Base-by-base conservation (phyloP, 441 rosid species). In the Populus hybrid region DNA sequence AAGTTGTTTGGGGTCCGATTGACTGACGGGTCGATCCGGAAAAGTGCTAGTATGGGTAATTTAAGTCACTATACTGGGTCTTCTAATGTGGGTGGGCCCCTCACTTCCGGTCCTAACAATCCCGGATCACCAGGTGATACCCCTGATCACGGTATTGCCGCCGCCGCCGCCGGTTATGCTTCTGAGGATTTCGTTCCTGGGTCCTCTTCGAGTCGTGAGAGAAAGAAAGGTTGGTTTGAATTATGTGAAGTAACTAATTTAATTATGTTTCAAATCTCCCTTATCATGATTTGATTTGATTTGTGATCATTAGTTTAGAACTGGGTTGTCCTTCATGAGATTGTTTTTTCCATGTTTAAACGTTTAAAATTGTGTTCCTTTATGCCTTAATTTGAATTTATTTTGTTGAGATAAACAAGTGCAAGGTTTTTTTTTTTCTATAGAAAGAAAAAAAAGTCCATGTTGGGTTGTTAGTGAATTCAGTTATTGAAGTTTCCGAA, bases 21-120 rank as follows among this genome's bases (percentile, higher is more conserved):
- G 81, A 95, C 96, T 72, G 99, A 95, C 74, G 97, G 97, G 69
- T 90, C 95, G 74, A 95, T 95, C 68, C 89, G 92, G 84, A 95
- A 95, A 87, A 94, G 99, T 80, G 97, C 98, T 68, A 95, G 99
- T 78, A 91, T 93, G 95, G 93, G 98, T 29, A 93, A 89, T 76
- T 85, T 95, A 31, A 87, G 89, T n/a, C 87, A 90, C 83, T 90
- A 89, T 50, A 79, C 89, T 68, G 89, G 92, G 33, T 91, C 94
- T 9, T 81, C 91, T 31, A 83, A 89, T 29, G 79, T 88, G 0
- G 91, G 90, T 6, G 87, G 91, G 8, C 80, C 86, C 16, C 74
- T 78, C 64, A 84, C 76, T 5, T 78, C 79, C 77, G 89, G 86
- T 72, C 80, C 84, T 40, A 87, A 82, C 66, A 84, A 77, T 73